Base-by-base conservation (phyloP, 2,329 filamentous ascomycete genomes). In the Exophiala bonariae region DNA sequence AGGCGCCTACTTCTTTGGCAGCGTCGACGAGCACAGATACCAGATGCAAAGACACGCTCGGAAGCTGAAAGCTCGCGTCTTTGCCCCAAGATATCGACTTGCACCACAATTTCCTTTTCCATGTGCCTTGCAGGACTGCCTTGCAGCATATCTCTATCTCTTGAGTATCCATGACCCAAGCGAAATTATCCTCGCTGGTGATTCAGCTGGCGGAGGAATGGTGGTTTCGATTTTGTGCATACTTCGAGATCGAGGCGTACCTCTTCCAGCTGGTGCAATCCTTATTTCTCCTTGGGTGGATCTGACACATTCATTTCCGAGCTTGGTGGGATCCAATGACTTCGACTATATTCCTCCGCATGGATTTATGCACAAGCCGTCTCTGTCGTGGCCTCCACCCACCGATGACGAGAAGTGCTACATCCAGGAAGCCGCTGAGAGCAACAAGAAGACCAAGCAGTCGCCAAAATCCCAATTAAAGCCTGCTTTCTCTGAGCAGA, bases 281-380 rank as follows among this genome's bases (percentile, higher is more conserved):
- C 74, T 97, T 32, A 87, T 97, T 41, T 96, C 89, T 40, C 93
- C 93, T 1, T 99, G 93, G 93, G 90, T 92, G 7, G 93, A 99
- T 64, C 72, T 97, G 43, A 95, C 89, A 0, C 92, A 97, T 64
- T 96, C 91, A 0, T 97, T 97, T 55, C 93, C 93, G 0, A 96
- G 91, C 56, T 79, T 96, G n/a, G 79, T 81, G 2, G 80, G 76
- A 4, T 81, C 89, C 32, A 83, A 81, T 40, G 80, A 81, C 1
- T 69, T 89, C 41, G 93, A 99, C 64, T 97, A 96, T 59, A 92
- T 99, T 26, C 93, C 93, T 3, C 71, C 83, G 1, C 78, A 85
- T 57, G 93, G 93, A 0, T 97, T 99, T 60, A 84, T 95, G 55
- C 90, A 97, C 59, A 89, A 86, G 59, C 93, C 92, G 0, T 96